These are phyloP conservation scores for Globisporangium alternatum DNA, from an alignment of 352 stramenopile genomes.

Conservation along the genomic window DNA sequence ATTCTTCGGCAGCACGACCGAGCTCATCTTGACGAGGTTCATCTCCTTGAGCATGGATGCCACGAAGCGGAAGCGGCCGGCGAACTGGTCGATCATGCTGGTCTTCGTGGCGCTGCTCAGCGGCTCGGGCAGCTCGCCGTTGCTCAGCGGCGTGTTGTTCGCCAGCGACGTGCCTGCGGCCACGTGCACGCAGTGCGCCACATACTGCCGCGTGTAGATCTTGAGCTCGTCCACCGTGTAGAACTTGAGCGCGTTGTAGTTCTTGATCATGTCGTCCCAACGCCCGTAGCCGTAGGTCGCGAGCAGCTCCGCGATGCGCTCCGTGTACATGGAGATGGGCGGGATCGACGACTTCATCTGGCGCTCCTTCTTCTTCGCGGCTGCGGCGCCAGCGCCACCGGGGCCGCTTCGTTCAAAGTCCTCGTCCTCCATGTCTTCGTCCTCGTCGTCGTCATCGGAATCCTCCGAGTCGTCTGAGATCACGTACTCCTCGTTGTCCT, in stretches of 20 bases:
- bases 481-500: slow-evolving; percentile 71
- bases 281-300: slow-evolving; percentile 76
- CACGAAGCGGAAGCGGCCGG: slow-evolving; percentile 45
- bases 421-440: slow-evolving; percentile 48
- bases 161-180: slow-evolving; percentile 28
- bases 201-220: slow-evolving; percentile 43
- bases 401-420: slow-evolving; percentile 24
- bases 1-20: slow-evolving; percentile 20
- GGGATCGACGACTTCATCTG: slow-evolving; percentile 23
- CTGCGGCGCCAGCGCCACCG: slow-evolving; percentile 3
- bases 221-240: slow-evolving; percentile 48
- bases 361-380: slow-evolving; percentile 33
- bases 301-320: slow-evolving; percentile 49
- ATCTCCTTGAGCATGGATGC: slow-evolving; percentile 45
- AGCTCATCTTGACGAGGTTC: slow-evolving; percentile 21
- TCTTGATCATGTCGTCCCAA: slow-evolving; percentile 67
- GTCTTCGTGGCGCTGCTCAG: slow-evolving; percentile 17
- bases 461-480: slow-evolving; percentile 65
- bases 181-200: slow-evolving; percentile 51
- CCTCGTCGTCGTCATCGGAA: slow-evolving; percentile 54
- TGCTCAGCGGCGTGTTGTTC: slow-evolving; percentile 10
- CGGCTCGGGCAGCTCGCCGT: slow-evolving; percentile 17
- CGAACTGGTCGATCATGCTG: slow-evolving; percentile 34
- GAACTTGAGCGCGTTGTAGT: slow-evolving; percentile 24
- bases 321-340: slow-evolving; percentile 37